Percentiles rank a stretch among this genome's conserved stretches.
phyloP scores from a whole-genome alignment of 1,139 yeast genomes.

The Meyerozyma sp. region DNA sequence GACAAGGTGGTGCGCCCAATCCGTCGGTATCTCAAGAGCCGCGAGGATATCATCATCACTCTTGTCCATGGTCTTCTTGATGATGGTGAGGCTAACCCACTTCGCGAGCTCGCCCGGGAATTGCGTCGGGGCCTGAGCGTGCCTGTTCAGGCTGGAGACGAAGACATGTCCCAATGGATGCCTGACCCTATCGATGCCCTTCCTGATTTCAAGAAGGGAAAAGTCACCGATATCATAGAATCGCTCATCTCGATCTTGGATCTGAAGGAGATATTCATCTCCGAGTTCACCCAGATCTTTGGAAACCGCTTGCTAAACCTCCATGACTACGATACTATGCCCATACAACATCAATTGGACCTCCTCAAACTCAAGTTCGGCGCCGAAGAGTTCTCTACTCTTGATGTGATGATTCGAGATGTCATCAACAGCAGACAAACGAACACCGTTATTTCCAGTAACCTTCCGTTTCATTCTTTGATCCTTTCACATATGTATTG shows the following conservation, averaged over 20 bases:
- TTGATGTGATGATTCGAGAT: constrained; percentile 86
- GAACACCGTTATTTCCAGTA: constrained; percentile 9
- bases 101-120: constrained; percentile 51
- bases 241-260: constrained; percentile 74
- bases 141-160: constrained; percentile 11
- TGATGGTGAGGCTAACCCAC: constrained; percentile 36
- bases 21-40: constrained; percentile 56
- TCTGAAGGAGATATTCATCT: constrained; percentile 65
- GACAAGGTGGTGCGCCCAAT: constrained; percentile 77
- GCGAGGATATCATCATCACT: constrained; percentile 68
- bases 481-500: constrained; percentile 45
- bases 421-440: constrained; percentile 45
- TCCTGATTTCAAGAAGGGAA: constrained; percentile 71
- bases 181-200: constrained; percentile 95
- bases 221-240: constrained; percentile 63
- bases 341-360: constrained; percentile 38
- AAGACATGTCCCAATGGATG: constrained; percentile 44
- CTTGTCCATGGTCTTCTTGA: constrained; percentile 71
- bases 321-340: constrained; percentile 40
- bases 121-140: constrained; percentile 24
- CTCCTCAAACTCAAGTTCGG: constrained; percentile 65
- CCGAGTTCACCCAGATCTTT: constrained; percentile 64
- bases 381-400: constrained; percentile 54
- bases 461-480: constrained; percentile 17
- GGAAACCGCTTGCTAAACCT: constrained; percentile 54